Conservation (phyloP, 257 asterid genomes). For the Nicotiana otophora region DNA sequence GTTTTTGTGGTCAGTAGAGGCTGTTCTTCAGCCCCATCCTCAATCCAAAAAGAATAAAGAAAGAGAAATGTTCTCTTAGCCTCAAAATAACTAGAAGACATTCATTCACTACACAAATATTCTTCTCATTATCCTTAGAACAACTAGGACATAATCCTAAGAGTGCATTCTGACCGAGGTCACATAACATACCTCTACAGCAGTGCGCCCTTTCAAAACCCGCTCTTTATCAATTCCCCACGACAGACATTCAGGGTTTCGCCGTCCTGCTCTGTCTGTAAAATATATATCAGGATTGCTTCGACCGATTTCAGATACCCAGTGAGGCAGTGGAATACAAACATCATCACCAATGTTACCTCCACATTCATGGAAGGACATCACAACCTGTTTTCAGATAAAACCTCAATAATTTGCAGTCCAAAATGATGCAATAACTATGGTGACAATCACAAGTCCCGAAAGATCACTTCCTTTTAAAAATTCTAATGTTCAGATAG, state of each 20-base stretch:
- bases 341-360: slow-evolving; percentile 77
- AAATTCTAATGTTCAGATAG: neutral
- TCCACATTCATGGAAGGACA: slow-evolving; percentile 89
- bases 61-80: neutral
- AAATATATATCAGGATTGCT: slow-evolving; percentile 86
- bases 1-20: neutral
- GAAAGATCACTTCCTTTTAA: neutral
- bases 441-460: neutral
- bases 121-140: neutral
- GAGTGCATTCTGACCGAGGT: neutral
- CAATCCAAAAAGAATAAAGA: neutral
- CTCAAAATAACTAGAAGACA: neutral
- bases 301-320: slow-evolving; percentile 84
- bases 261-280: slow-evolving; percentile 83
- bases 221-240: slow-evolving; percentile 98
- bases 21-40: neutral
- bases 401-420: slow-evolving; percentile 32
- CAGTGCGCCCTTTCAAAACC: slow-evolving; percentile 86
- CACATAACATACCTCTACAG: slow-evolving; percentile 60
- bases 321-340: slow-evolving; percentile 72
- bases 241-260: slow-evolving; percentile 82
- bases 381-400: slow-evolving; percentile 79
- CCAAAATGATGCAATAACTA: neutral
- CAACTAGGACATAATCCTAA: neutral
- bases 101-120: neutral